Percentiles rank a stretch among this genome's conserved stretches.
Evolutionary conservation across 108 stramenopile genomes (phyloP).

Genomic region (Aurantiochytrium sp.): DNA sequence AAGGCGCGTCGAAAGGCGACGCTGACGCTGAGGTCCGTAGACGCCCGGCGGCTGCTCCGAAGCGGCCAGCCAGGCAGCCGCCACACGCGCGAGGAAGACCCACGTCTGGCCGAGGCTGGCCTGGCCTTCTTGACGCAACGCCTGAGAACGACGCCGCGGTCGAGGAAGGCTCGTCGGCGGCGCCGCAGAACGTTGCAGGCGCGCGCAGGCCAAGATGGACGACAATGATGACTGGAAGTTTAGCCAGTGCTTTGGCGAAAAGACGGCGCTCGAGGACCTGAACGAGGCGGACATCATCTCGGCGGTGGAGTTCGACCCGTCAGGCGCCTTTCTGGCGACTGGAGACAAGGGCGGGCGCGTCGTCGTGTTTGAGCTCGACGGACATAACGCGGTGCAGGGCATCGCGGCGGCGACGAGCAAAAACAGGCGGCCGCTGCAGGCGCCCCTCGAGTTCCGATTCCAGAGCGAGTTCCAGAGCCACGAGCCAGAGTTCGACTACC

Average conservation of each 20-base stretch:
- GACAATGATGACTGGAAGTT: slow-evolving; percentile 28
- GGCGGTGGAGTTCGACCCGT: slow-evolving; percentile 45
- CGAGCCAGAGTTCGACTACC: slow-evolving; percentile 67
- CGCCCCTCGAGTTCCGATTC: slow-evolving; percentile 44
- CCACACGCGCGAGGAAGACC: too few relatives aligned
- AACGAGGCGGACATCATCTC: slow-evolving; percentile 45
- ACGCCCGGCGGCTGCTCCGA: too few relatives aligned
- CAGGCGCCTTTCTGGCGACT: slow-evolving; percentile 43
- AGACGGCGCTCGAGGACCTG: slow-evolving; percentile 29
- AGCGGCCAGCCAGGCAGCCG: too few relatives aligned
- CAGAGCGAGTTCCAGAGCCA: slow-evolving; percentile 62
- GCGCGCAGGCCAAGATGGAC: background rate
- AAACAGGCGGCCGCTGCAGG: background rate
- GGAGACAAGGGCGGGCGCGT: slow-evolving; percentile 56
- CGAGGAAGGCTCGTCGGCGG: too few relatives aligned
- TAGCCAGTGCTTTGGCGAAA: slow-evolving; percentile 39
- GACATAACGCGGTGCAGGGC: background rate
- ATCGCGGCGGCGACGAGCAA: background rate
- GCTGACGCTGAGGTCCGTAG: too few relatives aligned
- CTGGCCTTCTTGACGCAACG: too few relatives aligned
- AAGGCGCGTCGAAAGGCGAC: too few relatives aligned
- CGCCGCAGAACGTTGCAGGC: too few relatives aligned
- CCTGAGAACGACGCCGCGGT: too few relatives aligned
- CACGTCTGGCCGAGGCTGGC: too few relatives aligned
- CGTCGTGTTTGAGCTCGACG: slow-evolving; percentile 35